Conservation (phyloP, 73 alveolate species). For the Uronychia setigera region DNA sequence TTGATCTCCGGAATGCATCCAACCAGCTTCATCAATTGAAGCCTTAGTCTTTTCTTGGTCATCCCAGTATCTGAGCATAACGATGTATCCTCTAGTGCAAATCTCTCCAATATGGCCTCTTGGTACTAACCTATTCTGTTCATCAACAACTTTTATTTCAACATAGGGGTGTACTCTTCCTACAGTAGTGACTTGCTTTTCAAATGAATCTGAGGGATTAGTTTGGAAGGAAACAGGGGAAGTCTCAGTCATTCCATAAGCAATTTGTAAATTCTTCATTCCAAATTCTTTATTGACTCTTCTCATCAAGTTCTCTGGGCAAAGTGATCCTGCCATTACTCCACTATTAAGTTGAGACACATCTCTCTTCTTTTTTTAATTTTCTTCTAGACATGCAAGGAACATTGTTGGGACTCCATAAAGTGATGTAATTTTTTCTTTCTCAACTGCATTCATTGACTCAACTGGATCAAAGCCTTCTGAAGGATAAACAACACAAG, state of each 20-base stretch:
- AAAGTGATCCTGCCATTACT: constrained; percentile 80
- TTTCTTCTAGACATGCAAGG: constrained; percentile 58
- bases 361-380: constrained; percentile 36
- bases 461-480: constrained; percentile 73
- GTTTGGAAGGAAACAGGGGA: constrained; percentile 37
- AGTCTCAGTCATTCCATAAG: constrained; percentile 48
- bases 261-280: constrained; percentile 7
- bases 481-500: constrained; percentile 77
- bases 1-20: constrained; percentile 81
- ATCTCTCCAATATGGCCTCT: constrained; percentile 70
- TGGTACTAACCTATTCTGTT: constrained; percentile 41
- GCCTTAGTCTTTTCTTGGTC: constrained; percentile 72
- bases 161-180: constrained; percentile 63
- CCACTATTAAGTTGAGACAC: constrained; percentile 66
- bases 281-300: constrained; percentile 33
- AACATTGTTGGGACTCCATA: constrained; percentile 93
- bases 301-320: constrained; percentile 73
- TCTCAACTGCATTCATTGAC: constrained; percentile 55
- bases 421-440: constrained; percentile 59
- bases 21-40: constrained; percentile 60
- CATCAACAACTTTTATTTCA: constrained; percentile 57
- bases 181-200: constrained; percentile 47
- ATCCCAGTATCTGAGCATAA: constrained; percentile 86
- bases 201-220: constrained; percentile 6
- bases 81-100: constrained; percentile 76